These are phyloP conservation scores for Limonomyces culmigenus DNA, from an alignment of 1,284 basidiomycete genomes.

Conservation along the genomic window DNA sequence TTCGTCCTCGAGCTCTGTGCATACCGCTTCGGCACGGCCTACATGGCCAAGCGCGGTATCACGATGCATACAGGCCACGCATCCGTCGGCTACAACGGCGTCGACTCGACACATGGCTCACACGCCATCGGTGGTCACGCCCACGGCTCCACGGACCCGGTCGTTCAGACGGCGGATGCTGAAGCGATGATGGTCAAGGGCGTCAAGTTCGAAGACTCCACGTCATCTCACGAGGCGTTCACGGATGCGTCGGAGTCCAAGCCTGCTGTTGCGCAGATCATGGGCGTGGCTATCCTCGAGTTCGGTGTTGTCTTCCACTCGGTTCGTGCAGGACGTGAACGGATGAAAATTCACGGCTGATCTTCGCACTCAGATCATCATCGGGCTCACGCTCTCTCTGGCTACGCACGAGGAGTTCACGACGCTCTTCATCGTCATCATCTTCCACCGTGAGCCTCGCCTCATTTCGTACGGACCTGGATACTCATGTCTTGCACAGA, in stretches of 20 bases:
- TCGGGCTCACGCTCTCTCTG: conserved; percentile 88
- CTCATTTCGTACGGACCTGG: too few relatives aligned
- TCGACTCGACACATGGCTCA: conserved; percentile 24
- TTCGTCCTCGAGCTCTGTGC: conserved; percentile 78
- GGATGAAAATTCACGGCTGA: too few relatives aligned
- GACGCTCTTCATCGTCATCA: conserved; percentile 26
- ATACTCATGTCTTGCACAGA: conserved; percentile 27
- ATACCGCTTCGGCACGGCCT: conserved; percentile 62
- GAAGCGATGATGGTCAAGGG: too few relatives aligned
- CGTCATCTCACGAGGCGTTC: too few relatives aligned
- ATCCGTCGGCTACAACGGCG: conserved; percentile 2
- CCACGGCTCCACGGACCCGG: conserved; percentile 47
- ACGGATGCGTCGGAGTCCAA: too few relatives aligned
- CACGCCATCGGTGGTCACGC: conserved; percentile 49
- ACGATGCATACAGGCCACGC: conserved; percentile 26
- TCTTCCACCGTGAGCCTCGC: conserved; percentile 2
- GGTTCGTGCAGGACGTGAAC: too few relatives aligned
- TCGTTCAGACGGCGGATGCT: too few relatives aligned
- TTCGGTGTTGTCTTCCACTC: conserved; percentile 89
- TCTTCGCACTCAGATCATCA: too few relatives aligned
- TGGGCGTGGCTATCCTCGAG: conserved; percentile 77
- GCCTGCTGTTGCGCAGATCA: conserved; percentile 54
- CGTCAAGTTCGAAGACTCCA: too few relatives aligned
- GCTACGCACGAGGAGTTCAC: conserved; percentile 75
- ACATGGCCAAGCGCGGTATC: conserved; percentile 36